Evolutionary conservation across 805 yeast species (phyloP).

Genomic region (Lipomyces yamadae): DNA sequence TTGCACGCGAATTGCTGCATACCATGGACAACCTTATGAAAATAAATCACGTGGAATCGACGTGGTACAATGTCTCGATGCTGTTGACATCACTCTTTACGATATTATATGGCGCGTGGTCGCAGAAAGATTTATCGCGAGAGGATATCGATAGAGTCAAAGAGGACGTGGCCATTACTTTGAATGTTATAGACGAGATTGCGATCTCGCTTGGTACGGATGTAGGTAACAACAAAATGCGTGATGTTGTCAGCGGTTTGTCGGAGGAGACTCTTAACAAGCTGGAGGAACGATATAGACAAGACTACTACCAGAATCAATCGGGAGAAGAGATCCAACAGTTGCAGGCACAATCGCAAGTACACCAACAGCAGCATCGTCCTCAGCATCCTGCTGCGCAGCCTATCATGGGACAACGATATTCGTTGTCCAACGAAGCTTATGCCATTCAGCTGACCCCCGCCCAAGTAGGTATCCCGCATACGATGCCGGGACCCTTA

Average conservation of each 20-base stretch:
- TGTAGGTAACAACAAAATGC: constrained; percentile 23
- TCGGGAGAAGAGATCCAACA: constrained; percentile 11
- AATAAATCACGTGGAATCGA: constrained; percentile 32
- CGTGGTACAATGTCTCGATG: constrained; percentile 26
- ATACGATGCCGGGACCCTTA: neutral
- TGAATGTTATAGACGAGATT: constrained; percentile 25
- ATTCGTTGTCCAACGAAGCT: neutral
- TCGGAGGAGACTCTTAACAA: constrained; percentile 24
- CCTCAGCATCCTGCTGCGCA: neutral
- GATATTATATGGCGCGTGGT: constrained; percentile 34
- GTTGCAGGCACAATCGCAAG: constrained; percentile 9
- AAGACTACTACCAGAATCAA: constrained; percentile 13
- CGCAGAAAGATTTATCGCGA: constrained; percentile 13
- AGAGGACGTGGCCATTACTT: constrained; percentile 23
- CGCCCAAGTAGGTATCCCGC: neutral
- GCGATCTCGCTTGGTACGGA: constrained; percentile 23
- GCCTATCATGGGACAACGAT: constrained; percentile 10
- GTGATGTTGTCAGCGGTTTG: constrained; percentile 19
- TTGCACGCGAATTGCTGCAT: constrained; percentile 30
- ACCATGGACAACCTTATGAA: constrained; percentile 26
- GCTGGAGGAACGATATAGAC: constrained; percentile 25
- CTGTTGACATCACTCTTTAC: constrained; percentile 28
- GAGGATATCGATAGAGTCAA: constrained; percentile 29
- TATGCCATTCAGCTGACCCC: neutral
- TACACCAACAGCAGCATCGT: neutral